Percentiles rank a stretch among this genome's conserved stretches.
phyloP scores from a whole-genome alignment of 345 rosid species.

The Salix arbutifolia region DNA sequence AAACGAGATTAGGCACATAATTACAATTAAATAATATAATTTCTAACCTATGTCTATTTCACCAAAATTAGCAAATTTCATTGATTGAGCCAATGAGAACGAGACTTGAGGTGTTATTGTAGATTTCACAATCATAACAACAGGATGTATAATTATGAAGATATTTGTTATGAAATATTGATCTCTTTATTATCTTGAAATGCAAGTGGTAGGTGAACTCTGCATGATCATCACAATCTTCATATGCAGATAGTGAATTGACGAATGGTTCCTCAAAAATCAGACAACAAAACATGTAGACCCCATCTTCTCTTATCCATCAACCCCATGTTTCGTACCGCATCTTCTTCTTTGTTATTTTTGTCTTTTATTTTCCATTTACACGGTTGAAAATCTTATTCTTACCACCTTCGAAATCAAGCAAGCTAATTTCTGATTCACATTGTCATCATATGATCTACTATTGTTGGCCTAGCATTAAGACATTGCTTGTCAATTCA shows the following conservation, averaged over 20 bases:
- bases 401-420: neutral
- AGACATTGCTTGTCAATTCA: neutral
- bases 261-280: conserved; percentile 23
- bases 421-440: neutral
- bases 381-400: neutral
- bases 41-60: too few relatives aligned
- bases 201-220: conserved; percentile 28
- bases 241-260: conserved; percentile 20
- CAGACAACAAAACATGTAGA: conserved; percentile 36
- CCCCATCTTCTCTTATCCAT: conserved; percentile 21
- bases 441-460: neutral
- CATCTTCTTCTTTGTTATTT: neutral
- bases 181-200: conserved; percentile 19
- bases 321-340: conserved; percentile 3
- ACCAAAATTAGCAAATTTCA: neutral
- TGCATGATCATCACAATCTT: conserved; percentile 7
- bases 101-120: neutral
- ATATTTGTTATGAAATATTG: neutral
- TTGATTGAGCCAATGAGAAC: conserved; percentile 7
- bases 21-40: too few relatives aligned
- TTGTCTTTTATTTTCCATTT: conserved; percentile 5
- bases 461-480: neutral
- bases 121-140: neutral
- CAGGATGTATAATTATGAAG: neutral
- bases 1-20: too few relatives aligned